Percentiles rank a stretch among this genome's conserved stretches.
Evolutionary conservation across 805 yeast genomes (phyloP).

Genomic region (Phaffomyces thermotolerans): DNA sequence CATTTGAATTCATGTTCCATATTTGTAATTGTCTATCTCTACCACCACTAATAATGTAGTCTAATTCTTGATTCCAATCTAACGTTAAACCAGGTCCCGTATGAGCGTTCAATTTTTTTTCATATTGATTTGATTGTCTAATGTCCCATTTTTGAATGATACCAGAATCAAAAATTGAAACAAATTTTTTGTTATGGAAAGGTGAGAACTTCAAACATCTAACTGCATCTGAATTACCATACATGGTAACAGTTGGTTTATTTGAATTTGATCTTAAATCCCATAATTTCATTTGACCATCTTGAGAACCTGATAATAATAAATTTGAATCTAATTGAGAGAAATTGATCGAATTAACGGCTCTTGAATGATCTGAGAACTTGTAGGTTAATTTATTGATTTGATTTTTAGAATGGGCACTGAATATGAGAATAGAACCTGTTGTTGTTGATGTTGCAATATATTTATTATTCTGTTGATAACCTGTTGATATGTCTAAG

Average conservation of each 20-base stretch:
- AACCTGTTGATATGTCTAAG: slow-evolving; percentile 38
- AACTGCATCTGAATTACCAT: slow-evolving; percentile 65
- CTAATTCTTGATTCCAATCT: slow-evolving; percentile 81
- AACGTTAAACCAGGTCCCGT: slow-evolving; percentile 84
- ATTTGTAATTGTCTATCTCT: slow-evolving; percentile 77
- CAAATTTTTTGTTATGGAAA: slow-evolving; percentile 49
- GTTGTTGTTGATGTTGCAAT: slow-evolving; percentile 40
- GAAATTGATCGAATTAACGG: slow-evolving; percentile 39
- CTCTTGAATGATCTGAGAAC: slow-evolving; percentile 37
- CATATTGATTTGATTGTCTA: slow-evolving; percentile 56
- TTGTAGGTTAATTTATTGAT: slow-evolving; percentile 23
- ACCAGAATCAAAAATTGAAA: slow-evolving; percentile 86
- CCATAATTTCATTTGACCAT: slow-evolving; percentile 73
- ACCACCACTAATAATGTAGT: slow-evolving; percentile 86
- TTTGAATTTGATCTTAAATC: slow-evolving; percentile 46
- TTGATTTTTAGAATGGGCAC: slow-evolving; percentile 22
- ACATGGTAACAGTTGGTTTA: slow-evolving; percentile 44
- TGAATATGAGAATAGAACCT: slow-evolving; percentile 37
- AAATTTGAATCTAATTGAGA: slow-evolving; percentile 30
- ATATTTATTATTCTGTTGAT: slow-evolving; percentile 29
- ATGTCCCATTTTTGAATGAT: slow-evolving; percentile 80
- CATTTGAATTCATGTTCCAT: slow-evolving; percentile 52
- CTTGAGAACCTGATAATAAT: slow-evolving; percentile 65
- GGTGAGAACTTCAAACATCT: slow-evolving; percentile 49
- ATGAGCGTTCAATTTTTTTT: slow-evolving; percentile 78